A percentile compares a stretch with the other conserved stretches of the same genome.
These are phyloP conservation scores for Macadamia integrifolia DNA, from an alignment of 164 flowering plant species.

Conservation along the genomic window DNA sequence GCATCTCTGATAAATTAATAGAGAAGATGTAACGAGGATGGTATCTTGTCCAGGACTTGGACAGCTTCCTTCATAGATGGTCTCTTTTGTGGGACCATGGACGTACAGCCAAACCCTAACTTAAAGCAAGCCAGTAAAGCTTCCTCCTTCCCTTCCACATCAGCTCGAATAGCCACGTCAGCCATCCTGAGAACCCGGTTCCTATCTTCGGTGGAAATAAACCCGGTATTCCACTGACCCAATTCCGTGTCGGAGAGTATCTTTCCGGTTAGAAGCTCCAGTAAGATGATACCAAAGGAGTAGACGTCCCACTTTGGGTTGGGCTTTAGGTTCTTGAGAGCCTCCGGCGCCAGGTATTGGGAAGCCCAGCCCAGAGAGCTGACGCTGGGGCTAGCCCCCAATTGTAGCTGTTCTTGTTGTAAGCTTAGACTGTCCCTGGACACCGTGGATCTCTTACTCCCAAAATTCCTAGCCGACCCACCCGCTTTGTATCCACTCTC, in stretches of 20 bases:
- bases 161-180: slow-evolving; percentile 68
- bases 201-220: slow-evolving; percentile 45
- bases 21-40: slow-evolving; percentile 18
- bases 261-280: slow-evolving; percentile 79
- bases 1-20: slow-evolving; percentile 3
- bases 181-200: slow-evolving; percentile 54
- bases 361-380: slow-evolving; percentile 44
- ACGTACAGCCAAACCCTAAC: slow-evolving; percentile 63
- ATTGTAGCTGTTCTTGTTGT: slow-evolving; percentile 19
- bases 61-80: slow-evolving; percentile 85
- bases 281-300: slow-evolving; percentile 80
- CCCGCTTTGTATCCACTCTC: slow-evolving; percentile 50
- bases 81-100: slow-evolving; percentile 63
- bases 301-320: slow-evolving; percentile 87
- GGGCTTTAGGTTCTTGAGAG: slow-evolving; percentile 74
- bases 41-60: slow-evolving; percentile 68
- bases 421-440: slow-evolving; percentile 40
- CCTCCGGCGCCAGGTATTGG: slow-evolving; percentile 87
- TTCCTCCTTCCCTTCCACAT: slow-evolving; percentile 84
- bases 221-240: slow-evolving; percentile 39
- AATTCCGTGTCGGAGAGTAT: slow-evolving; percentile 42
- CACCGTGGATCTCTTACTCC: slow-evolving; percentile 81
- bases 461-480: slow-evolving; percentile 67
- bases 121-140: slow-evolving; percentile 53
- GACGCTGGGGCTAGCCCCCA: slow-evolving; percentile 46